phyloP scores from a whole-genome alignment of 495 filamentous ascomycete genomes.

The Xylaria acuta region DNA sequence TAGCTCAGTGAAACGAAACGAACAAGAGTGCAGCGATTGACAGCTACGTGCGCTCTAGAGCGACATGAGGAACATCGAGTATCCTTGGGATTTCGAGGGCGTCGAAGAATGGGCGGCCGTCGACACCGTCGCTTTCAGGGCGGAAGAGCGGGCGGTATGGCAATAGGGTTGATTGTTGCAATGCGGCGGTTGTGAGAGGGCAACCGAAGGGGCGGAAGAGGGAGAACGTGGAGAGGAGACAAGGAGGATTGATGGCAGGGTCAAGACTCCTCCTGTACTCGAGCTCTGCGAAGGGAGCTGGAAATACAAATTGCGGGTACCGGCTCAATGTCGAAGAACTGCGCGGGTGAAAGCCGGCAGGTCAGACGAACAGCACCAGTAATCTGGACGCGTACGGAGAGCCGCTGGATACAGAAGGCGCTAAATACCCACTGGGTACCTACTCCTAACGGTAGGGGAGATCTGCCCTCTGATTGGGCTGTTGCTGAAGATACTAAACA shows the following conservation, averaged over 20 bases:
- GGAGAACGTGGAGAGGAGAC: constrained; percentile 19
- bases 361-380: not conserved
- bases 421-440: not conserved
- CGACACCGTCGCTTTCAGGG: constrained; percentile 22
- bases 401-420: constrained; percentile 16
- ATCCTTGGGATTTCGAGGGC: constrained; percentile 4
- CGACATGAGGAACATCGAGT: constrained; percentile 40
- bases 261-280: constrained; percentile 15
- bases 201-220: constrained; percentile 26
- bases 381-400: not conserved
- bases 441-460: not conserved
- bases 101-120: constrained; percentile 10
- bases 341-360: not conserved
- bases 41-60: constrained; percentile 37
- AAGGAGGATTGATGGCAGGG: constrained; percentile 25
- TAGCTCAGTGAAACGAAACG: constrained; percentile 55
- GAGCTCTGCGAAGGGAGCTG: constrained; percentile 10
- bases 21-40: constrained; percentile 26
- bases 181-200: constrained; percentile 39
- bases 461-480: constrained; percentile 12
- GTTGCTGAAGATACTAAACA: not conserved
- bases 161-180: constrained; percentile 29
- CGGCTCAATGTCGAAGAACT: constrained; percentile 15
- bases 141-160: constrained; percentile 23
- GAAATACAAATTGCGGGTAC: constrained; percentile 25